Conservation (phyloP, 208 protist genomes). For the Zelonia costaricensis region DNA sequence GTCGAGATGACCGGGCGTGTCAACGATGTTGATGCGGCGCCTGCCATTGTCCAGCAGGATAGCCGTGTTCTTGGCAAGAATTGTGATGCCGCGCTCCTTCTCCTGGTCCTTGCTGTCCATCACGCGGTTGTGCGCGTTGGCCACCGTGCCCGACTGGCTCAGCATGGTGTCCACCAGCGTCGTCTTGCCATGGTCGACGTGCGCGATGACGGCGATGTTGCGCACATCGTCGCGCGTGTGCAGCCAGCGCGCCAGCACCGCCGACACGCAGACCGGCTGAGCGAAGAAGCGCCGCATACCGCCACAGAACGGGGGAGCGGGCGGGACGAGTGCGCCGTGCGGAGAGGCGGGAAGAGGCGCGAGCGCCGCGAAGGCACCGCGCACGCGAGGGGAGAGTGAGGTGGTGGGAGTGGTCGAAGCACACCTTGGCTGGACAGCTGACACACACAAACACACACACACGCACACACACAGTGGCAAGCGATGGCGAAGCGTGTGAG, state of each 20-base stretch:
- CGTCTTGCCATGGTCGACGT: slow-evolving; percentile 98
- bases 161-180: slow-evolving; percentile 97
- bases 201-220: slow-evolving; percentile 97
- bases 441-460: too few species aligned
- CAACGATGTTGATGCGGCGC: slow-evolving; percentile 96
- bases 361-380: background rate
- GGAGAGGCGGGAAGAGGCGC: background rate
- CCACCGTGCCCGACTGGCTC: slow-evolving; percentile 85
- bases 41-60: slow-evolving; percentile 73
- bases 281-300: slow-evolving; percentile 26
- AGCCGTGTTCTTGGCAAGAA: slow-evolving; percentile 96
- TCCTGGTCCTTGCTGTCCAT: slow-evolving; percentile 98
- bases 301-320: too few species aligned
- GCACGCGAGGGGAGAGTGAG: too few species aligned
- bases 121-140: slow-evolving; percentile 88
- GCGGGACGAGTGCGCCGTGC: too few species aligned
- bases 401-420: too few species aligned
- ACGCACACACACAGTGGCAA: too few species aligned
- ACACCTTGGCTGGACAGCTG: too few species aligned
- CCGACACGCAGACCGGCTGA: slow-evolving; percentile 7
- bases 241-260: slow-evolving; percentile 36
- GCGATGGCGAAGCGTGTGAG: too few species aligned
- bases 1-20: slow-evolving; percentile 98
- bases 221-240: slow-evolving; percentile 82
- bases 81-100: slow-evolving; percentile 97